Evolutionary conservation across 805 yeast genomes (phyloP), one percentile per base, ranked within the genome.

Genomic region (Myxozyma geophila): DNA sequence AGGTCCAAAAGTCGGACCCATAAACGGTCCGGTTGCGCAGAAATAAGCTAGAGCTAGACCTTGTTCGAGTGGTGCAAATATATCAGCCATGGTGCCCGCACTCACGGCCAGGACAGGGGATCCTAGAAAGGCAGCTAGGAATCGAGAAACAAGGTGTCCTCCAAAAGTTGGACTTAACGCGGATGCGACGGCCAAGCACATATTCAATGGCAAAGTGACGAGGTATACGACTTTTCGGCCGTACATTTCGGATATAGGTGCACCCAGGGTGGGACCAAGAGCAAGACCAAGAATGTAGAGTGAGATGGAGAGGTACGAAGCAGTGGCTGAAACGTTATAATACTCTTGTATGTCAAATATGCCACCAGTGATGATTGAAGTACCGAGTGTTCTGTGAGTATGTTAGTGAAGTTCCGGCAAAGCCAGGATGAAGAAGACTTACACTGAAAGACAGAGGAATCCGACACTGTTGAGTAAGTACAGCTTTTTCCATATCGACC

Each of bases 361-460:
- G 44, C 95, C 92, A 70, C 96, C 96, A 23, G 96, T 87, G 70
- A 90, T 87, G 73, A 92, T 88, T 1, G 97, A 88, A 3, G 96
- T 89, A 47, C 97, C 97, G 74, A 89, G 91, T 0, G 97, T 97
- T 23, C 59, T 56, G 33, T 21, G 15, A 19, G 1, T 37, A 13
- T 48, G 36, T 44, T 36, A 43, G 51, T 3, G 5, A 28, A 28
- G 28, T 28, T 28, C 23, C 4, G n/a, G 28, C 13, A 15, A 12
- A 23, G 13, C 21, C 33, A 44, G 12, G 33, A 23, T 19, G 7
- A 48, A 23, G 36, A 28, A 15, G 2, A 54, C 51, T 43, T 47
- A 56, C 59, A 48, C 39, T 2, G 92, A 81, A 41, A 86, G 80
- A 35, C 78, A 73, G 51, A 83, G 75, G 10, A 89, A 71, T 15